Evolutionary conservation across 192 early-diverging fungal species (phyloP), one percentile per base, ranked within the genome.

Genomic region (Entomortierella parvispora): DNA sequence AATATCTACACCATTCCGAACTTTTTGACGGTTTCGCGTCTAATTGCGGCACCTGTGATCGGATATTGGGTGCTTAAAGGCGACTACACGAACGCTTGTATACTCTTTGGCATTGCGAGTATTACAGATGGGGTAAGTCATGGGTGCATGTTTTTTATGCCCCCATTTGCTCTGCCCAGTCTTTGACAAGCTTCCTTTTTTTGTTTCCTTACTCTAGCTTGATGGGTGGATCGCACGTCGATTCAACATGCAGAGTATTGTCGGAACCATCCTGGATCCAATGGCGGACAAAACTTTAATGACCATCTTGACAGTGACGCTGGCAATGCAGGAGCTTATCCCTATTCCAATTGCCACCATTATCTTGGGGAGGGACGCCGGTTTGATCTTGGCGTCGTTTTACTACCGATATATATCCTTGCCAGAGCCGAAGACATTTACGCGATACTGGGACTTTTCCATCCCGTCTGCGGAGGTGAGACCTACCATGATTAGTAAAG

Each of bases 1-100:
- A 91, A 94, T 61, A 95, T 99, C 45, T 90, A 93, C 69, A 99
- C 94, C 2, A 78, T 97, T 23, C 96, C 97, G 3, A 99, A 99
- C 72, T 81, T 89, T 10, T 75, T 99, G 58, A 97, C 97, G 4
- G 77, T 94, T 65, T 80, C 89, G 8, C 89, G 97, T 18, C 83
- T 99, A 25, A 49, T 90, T 20, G 71, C 91, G 15, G 87, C 95
- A 20, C 97, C 97, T 6, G 87, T 92, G 37, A 93, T 99, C 62
- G 97, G 97, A 33, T 92, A 94, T 68, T 86, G 94, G 22, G 95
- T 99, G 58, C 79, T 95, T 3, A 81, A 90, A 40, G 86, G 93
- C 18, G 64, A 91, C 0, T 93, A 90, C 82, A 71, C 79, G 1
- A 65, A 85, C 40, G 97, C 95, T 23, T 83, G 96, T 26, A 85